phyloP scores from a whole-genome alignment of 257 asterid genomes.

The Echites panduratus region DNA sequence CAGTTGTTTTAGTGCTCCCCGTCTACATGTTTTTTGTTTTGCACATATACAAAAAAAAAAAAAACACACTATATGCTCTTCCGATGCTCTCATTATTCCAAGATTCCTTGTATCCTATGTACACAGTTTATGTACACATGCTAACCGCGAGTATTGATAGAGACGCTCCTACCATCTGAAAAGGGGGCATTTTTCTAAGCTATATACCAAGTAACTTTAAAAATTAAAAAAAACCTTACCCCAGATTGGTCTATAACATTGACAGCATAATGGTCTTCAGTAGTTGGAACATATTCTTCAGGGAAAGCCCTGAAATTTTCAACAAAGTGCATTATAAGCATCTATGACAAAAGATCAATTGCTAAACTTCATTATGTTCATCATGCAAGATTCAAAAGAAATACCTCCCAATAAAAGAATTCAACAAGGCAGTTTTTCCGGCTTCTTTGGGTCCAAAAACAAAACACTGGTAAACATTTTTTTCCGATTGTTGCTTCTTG shows the following conservation, averaged over 20 bases:
- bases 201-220: not conserved
- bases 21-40: not conserved
- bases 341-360: conserved; percentile 3
- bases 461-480: conserved; percentile 80
- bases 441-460: conserved; percentile 91
- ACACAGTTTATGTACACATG: not conserved
- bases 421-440: conserved; percentile 80
- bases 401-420: conserved; percentile 81
- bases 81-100: not conserved
- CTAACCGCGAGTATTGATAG: not conserved
- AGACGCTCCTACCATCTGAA: not conserved
- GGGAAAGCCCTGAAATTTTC: conserved; percentile 55
- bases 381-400: conserved; percentile 12
- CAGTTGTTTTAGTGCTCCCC: too few relatives aligned
- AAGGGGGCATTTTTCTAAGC: not conserved
- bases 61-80: not conserved
- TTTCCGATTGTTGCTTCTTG: conserved; percentile 77
- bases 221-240: conserved; percentile 37
- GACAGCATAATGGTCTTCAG: conserved; percentile 55
- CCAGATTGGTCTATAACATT: conserved; percentile 57
- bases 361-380: not conserved
- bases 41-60: too few relatives aligned
- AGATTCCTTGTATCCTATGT: not conserved
- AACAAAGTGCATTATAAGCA: conserved; percentile 2
- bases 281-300: conserved; percentile 62